Evolutionary conservation across 2,329 filamentous ascomycete species (phyloP), one percentile per base, ranked within the genome.

Genomic region (Alternaria novae-zelandiae): DNA sequence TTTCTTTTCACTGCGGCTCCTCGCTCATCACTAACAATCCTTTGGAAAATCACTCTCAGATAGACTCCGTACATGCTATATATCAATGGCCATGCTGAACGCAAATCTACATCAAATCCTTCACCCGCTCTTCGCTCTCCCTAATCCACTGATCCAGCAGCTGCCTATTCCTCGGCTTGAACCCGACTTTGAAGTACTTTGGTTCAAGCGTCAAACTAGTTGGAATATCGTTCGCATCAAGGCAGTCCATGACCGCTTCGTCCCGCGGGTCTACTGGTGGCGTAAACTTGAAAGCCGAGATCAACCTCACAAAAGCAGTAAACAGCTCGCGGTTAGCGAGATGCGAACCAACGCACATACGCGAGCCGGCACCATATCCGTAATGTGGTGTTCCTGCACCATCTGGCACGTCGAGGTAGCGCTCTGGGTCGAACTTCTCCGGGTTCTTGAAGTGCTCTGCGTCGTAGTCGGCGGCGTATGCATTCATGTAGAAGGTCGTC

Each of bases 401-500:
- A 50, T 83, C 82, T 9, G 80, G 71, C 3, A 77, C 75, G 46
- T 83, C 82, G 11, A 94, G 81, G 73, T 90, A 94, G 25, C 91
- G 86, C 67, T 93, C 90, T 0, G 91, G 89, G n/a, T 88, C 82
- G 76, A 94, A 93, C 7, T 82, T 79, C 26, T 84, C 66, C 0
- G 91, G 87, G 26, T 87, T 77, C 66, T 88, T 86, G 82, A 92
- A 94, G 74, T 92, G 90, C 0, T 80, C 78, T 6, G 85, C 83
- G 73, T 94, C 91, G 77, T 92, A 92, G 78, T 94, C 86, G 25
- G 90, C 91, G 1, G 89, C 90, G 78, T 90, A 93, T 10, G 91
- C 89, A 71, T 94, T 83, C 91, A 95, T 79, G 80, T 94, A 93
- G 70, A 95, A 93, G 2, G 90, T 92, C 1, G 90, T 94, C 2